Base-by-base conservation (phyloP, 257 asterid species). In the Ajuga chamaepitys region DNA sequence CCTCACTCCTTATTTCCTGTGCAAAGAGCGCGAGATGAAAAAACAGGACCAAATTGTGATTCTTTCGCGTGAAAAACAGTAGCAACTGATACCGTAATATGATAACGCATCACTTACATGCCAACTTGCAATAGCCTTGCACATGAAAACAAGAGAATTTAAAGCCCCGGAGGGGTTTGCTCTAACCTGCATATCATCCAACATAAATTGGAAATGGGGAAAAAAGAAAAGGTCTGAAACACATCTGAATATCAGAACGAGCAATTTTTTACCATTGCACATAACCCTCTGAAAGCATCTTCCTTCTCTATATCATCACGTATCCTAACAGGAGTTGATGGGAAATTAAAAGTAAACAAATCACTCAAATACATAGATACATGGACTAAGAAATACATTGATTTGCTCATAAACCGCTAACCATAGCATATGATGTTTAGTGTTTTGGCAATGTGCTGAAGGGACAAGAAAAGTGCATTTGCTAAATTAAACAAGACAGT, bases 221-320 rank as follows among this genome's bases (percentile, higher is more conserved):
- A 20, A 62, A 12, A 22, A 59, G 64, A 46, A 46, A 10, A 17
- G 7, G 10, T 51, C 30, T 28, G 8, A 52, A 24, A 44, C 16
- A 2, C 41, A 52, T 13, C 8, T 4, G 2, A 11, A 45, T 30
- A 52, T 2, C 21, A 62, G 58, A 44, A 32, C 0, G 11, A 70
- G 26, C 0, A 48, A 51, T 2, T 48, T n/a, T 34, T 70, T 83
- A 88, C 98, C 96, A 91, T 68, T 58, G 95, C 96, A 62, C 96
- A 91, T 79, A 91, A 82, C 68, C 98, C 98, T 70, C 88, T 79
- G 78, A 91, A 91, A 32, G 98, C 95, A 41, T 91, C 98, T 79
- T 91, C 98, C 71, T 91, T 91, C 81, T 91, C 98, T 62, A 88
- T 75, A 72, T 88, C 96, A 77, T 91, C 98, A 42, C 98, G 95